phyloP scores from a whole-genome alignment of 352 stramenopile genomes.

The Globisporangium acanthophoron region DNA sequence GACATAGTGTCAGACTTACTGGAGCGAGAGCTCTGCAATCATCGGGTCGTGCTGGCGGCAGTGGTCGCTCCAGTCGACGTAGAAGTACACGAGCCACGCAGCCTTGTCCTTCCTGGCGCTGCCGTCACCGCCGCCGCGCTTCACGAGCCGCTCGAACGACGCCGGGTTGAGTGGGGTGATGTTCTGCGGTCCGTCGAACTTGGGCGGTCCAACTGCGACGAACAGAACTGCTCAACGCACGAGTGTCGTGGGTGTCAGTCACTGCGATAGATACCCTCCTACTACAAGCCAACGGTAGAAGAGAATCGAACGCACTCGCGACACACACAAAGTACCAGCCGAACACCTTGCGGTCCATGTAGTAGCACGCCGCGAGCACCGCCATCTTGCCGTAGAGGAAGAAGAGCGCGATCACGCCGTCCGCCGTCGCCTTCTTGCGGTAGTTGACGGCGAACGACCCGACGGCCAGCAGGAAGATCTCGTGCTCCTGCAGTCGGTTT shows the following conservation, averaged over 20 bases:
- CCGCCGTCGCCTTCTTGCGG: conserved; percentile 67
- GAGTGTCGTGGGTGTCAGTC: too few relatives aligned
- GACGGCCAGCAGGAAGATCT: conserved; percentile 59
- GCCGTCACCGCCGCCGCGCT: conserved; percentile 19
- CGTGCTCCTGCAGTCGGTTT: conserved; percentile 36
- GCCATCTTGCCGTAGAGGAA: conserved; percentile 67
- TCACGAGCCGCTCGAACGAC: conserved; percentile 44
- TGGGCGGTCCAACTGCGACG: conserved; percentile 46
- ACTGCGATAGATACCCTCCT: too few relatives aligned
- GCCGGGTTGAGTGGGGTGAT: conserved; percentile 38
- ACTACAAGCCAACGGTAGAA: too few relatives aligned
- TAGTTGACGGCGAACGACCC: conserved; percentile 62
- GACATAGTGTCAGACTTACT: conserved; percentile 15
- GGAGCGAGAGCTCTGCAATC: conserved; percentile 62
- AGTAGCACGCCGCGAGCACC: conserved; percentile 57
- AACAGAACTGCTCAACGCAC: conserved; percentile 32
- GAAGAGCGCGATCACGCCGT: conserved; percentile 58
- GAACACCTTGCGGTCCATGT: conserved; percentile 55
- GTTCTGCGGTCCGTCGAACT: conserved; percentile 58
- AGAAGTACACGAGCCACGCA: conserved; percentile 71
- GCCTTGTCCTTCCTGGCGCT: conserved; percentile 18
- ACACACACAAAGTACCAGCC: conserved; percentile 59
- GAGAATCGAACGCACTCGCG: conserved; percentile 24
- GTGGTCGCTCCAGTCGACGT: conserved; percentile 67
- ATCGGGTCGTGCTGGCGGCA: conserved; percentile 73